Evolutionary conservation across 257 asterid species (phyloP), one percentile per base, ranked within the genome.

Genomic region (Plantago major): DNA sequence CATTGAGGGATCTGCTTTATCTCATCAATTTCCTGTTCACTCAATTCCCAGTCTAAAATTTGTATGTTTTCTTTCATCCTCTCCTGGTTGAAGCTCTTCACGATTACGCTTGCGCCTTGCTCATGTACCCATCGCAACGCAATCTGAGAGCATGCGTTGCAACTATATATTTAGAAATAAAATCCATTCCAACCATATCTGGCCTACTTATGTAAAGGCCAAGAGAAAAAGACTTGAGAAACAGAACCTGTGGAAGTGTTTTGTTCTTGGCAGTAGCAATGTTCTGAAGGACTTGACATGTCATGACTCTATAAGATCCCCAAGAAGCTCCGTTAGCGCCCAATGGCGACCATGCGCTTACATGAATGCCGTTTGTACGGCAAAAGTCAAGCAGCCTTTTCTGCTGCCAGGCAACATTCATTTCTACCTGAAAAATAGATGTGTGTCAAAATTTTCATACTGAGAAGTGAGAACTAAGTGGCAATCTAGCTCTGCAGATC

Each of bases 341-440:
- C 33, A 81, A 75, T 0, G 88, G 88, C 66, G 85, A 78, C 78
- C 81, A 84, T 4, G 82, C 91, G 16, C 78, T 44, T 2, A 84
- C 71, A 40, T 51, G 60, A 53, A 84, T 74, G 10, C 65, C 63
- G 46, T 76, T 76, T 37, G 68, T 73, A 58, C 73, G 64, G 63
- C 82, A 72, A 19, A 76, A 74, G 16, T 73, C 46, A 22, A 78
- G 1, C 80, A 84, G 4, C 60, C 74, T 78, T 7, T 69, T 40
- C 54, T 81, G 88, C 22, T 74, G 83, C 93, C 93, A 84, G n/a
- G 71, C 75, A 12, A 75, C 81, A 60, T 76, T 76, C 83, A 79
- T 77, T 60, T 84, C 89, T n/a, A 84, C 86, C 88, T 84, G 66
- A 61, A n/a, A 3, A 19, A 30, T 22, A 18, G 38, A 51, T 7